Conservation (phyloP, 2,329 filamentous ascomycete species). For the Aspergillus transmontanensis region DNA sequence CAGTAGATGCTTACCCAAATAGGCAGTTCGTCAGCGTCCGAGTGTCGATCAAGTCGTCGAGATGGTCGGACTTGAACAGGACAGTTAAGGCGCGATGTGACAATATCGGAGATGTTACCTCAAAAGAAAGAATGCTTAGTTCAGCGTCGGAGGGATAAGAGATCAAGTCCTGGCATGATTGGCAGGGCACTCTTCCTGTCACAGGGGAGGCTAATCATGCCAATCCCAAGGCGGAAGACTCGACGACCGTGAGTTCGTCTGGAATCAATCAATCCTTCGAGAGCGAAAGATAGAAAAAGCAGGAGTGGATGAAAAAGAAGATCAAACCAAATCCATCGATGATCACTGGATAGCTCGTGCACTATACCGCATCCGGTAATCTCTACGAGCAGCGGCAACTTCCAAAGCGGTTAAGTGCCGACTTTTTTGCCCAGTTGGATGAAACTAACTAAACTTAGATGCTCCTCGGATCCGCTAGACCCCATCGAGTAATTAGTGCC, state of each 20-base stretch:
- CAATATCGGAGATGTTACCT: constrained; percentile 4
- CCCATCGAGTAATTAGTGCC: background rate
- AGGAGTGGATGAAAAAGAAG: constrained; percentile 6
- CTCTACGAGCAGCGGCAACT: constrained; percentile 21
- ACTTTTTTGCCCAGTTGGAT: background rate
- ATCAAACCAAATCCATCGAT: constrained; percentile 4
- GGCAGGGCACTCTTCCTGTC: background rate
- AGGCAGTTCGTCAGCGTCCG: constrained; percentile 10
- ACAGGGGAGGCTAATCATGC: background rate
- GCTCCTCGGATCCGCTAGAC: background rate
- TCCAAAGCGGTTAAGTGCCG: background rate
- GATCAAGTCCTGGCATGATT: background rate
- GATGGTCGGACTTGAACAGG: background rate
- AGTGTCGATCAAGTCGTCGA: constrained; percentile 1
- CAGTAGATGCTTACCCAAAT: constrained; percentile 18
- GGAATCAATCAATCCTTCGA: background rate
- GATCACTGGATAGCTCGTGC: constrained; percentile 12
- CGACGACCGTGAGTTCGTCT: background rate
- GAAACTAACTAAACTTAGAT: background rate
- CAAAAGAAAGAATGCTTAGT: background rate
- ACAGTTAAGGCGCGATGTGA: background rate
- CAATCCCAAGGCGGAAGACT: constrained; percentile 10
- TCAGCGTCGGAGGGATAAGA: background rate
- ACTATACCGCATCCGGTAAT: constrained; percentile 22
- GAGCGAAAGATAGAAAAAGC: background rate